Evolutionary conservation across 345 rosid species (phyloP), one percentile per base, ranked within the genome.

Genomic region (Xanthoceras sorbifolium): DNA sequence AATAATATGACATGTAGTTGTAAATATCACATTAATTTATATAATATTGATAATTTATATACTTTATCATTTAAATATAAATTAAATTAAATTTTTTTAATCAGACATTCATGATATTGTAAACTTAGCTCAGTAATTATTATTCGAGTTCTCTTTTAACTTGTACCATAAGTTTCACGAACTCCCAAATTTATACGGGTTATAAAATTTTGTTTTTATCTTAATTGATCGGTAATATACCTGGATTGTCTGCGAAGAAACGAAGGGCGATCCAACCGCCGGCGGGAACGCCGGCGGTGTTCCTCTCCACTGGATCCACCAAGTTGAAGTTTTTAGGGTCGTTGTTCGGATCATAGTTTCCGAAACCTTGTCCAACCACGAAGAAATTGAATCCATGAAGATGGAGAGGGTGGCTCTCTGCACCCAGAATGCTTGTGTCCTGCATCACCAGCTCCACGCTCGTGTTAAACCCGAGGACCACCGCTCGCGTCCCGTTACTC

Each of bases 371-470:
- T 46, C 87, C 87, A 12, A 84, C 85, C 0, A 84, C 63, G 54
- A 81, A 84, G 71, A 84, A 84, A 70, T 84, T 84, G 64, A 26
- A 81, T 14, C 87, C 87, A 60, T 84, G 87, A 18, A 84, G 46
- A 65, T 84, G 87, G 6, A 84, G 85, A 18, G 87, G 85, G 67
- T 81, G 87, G 52, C 83, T 78, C 79, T 84, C 87, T 20, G 75
- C 79, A 14, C 75, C 85, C 7, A 84, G 79, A 68, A 84, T 84
- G 77, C 81, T 66, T 2, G 87, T 84, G 59, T 10, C 85, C 75
- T 84, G 87, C 79, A 79, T 3, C 65, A 84, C 87, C 54, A 84
- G 46, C 81, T 84, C 87, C 14, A 84, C 87, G 57, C 83, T 84
- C 2, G 83, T 77, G 74, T 84, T 84, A 50, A 78, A 84, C 1